A percentile compares a stretch with the other conserved stretches of the same genome.
Evolutionary conservation across 768 basidiomycete genomes (phyloP).

Genomic region (Boletus sensibilis): DNA sequence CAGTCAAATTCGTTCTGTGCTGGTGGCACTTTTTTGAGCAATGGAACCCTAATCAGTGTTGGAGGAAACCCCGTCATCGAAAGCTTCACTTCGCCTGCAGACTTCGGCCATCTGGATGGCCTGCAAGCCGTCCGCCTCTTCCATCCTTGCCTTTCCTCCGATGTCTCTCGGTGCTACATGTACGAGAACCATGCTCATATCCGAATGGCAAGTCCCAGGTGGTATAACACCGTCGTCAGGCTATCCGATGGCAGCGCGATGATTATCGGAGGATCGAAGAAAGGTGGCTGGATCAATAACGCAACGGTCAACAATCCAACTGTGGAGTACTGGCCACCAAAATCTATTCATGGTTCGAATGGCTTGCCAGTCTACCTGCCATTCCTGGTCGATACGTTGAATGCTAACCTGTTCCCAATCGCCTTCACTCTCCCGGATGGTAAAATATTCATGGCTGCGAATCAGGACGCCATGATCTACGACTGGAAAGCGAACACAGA

Average conservation of each 20-base stretch:
- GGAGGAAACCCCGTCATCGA: conserved; percentile 81
- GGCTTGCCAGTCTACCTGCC: conserved; percentile 63
- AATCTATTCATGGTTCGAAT: conserved; percentile 62
- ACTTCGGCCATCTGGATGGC: conserved; percentile 76
- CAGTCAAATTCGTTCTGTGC: conserved; percentile 87
- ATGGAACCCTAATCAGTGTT: conserved; percentile 75
- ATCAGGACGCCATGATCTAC: conserved; percentile 77
- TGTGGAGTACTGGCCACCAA: conserved; percentile 80
- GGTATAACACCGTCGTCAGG: conserved; percentile 75
- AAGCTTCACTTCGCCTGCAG: conserved; percentile 58
- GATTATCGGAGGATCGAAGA: conserved; percentile 79
- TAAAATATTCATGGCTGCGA: conserved; percentile 72
- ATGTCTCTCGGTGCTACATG: conserved; percentile 53
- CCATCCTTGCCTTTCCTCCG: conserved; percentile 55
- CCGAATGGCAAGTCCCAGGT: conserved; percentile 74
- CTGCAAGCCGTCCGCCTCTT: conserved; percentile 73
- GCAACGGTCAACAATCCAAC: conserved; percentile 79
- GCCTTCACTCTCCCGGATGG: conserved; percentile 71
- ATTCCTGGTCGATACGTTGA: conserved; percentile 69
- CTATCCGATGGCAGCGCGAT: conserved; percentile 77
- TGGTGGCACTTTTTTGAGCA: conserved; percentile 72
- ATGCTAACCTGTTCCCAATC: conserved; percentile 82
- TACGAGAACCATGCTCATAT: conserved; percentile 63
- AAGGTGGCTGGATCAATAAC: conserved; percentile 87
- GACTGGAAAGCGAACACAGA: conserved; percentile 68